Evolutionary conservation across 768 basidiomycete species (phyloP).

Genomic region (Tephrocybe sp.): DNA sequence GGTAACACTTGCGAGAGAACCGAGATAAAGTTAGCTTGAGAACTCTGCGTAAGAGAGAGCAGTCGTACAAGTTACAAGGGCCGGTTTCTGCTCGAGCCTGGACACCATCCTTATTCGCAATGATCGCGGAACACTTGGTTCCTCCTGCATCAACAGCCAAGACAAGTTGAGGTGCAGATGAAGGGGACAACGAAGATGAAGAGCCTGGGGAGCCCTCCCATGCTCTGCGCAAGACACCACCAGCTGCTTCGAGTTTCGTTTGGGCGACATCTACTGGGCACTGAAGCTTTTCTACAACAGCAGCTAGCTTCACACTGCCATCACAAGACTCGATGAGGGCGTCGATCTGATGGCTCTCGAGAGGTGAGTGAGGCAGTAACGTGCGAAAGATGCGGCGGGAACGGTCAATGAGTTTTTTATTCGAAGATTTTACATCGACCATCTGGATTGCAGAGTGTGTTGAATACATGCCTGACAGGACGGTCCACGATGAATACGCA

Average conservation of each 20-base stretch:
- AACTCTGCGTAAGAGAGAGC: not conserved
- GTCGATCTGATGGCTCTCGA: slow-evolving; percentile 27
- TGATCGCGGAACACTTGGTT: slow-evolving; percentile 24
- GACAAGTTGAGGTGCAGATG: slow-evolving; percentile 11
- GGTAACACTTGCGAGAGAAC: slow-evolving; percentile 19
- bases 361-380: slow-evolving; percentile 19
- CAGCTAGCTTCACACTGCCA: slow-evolving; percentile 31
- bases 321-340: slow-evolving; percentile 26
- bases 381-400: slow-evolving; percentile 31
- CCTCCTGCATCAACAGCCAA: slow-evolving; percentile 28
- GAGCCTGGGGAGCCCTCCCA: slow-evolving; percentile 5
- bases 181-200: not conserved
- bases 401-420: slow-evolving; percentile 28
- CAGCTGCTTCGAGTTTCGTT: slow-evolving; percentile 16
- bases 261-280: slow-evolving; percentile 20
- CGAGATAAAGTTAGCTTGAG: not conserved
- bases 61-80: slow-evolving; percentile 27
- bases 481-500: slow-evolving; percentile 10
- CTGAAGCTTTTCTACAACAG: slow-evolving; percentile 25
- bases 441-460: slow-evolving; percentile 21
- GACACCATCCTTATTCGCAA: slow-evolving; percentile 20
- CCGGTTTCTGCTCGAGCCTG: slow-evolving; percentile 22
- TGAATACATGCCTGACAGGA: not conserved
- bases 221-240: slow-evolving; percentile 22
- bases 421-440: slow-evolving; percentile 32